Conservation (phyloP, 2,329 filamentous ascomycete species). For the Apiospora kogelbergensis region DNA sequence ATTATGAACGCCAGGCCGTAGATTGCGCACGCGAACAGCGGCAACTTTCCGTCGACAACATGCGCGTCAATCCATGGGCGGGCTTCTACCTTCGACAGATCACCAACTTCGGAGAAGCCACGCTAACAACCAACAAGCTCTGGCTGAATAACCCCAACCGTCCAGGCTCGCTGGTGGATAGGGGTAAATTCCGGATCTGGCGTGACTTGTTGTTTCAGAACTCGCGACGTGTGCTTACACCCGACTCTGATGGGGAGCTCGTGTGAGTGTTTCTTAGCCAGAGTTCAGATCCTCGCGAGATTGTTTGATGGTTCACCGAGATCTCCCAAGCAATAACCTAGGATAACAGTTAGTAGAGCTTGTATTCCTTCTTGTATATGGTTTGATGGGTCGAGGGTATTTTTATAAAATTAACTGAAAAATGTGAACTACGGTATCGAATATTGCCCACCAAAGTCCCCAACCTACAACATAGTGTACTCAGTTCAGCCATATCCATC, state of each 20-base stretch:
- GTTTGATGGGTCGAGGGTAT: too few relatives aligned
- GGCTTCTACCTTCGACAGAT: slow-evolving; percentile 15
- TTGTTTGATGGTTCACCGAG: too few relatives aligned
- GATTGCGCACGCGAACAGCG: neutral
- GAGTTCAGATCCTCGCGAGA: too few relatives aligned
- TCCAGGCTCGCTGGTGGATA: neutral
- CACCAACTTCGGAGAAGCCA: slow-evolving; percentile 9
- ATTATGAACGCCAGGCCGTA: slow-evolving; percentile 8
- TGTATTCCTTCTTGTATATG: too few relatives aligned
- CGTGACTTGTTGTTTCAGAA: slow-evolving; percentile 4
- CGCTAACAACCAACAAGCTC: neutral
- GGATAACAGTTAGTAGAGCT: too few relatives aligned
- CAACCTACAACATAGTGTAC: too few relatives aligned
- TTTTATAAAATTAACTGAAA: too few relatives aligned
- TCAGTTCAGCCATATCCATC: too few relatives aligned
- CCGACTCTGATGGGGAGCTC: neutral
- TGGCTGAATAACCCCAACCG: slow-evolving; percentile 8
- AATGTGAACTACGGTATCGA: too few relatives aligned
- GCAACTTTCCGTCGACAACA: neutral
- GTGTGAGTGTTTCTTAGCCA: neutral
- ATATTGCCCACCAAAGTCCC: too few relatives aligned
- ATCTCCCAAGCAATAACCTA: too few relatives aligned
- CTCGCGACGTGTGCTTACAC: neutral
- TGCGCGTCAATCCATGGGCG: slow-evolving; percentile 9
- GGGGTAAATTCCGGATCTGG: slow-evolving; percentile 1